Evolutionary conservation across 176 grass and related monocot genomes (phyloP).

Genomic region (Tillandsia fasciculata): DNA sequence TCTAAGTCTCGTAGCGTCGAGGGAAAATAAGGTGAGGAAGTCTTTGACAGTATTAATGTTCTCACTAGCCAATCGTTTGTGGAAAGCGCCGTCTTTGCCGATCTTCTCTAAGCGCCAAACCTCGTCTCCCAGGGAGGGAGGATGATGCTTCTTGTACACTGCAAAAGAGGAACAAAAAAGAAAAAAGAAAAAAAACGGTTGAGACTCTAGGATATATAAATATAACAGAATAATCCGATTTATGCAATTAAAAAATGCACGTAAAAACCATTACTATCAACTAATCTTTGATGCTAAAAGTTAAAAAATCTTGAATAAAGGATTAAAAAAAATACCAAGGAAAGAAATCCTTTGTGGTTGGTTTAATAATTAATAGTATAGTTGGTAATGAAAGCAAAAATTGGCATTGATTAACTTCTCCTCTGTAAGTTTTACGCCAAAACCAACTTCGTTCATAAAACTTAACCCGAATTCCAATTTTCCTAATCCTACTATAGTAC

Average conservation of each 20-base stretch:
- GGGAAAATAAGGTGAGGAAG: conserved; percentile 57
- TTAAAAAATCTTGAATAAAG: no score
- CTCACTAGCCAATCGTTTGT: conserved; percentile 71
- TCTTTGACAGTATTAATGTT: conserved; percentile 75
- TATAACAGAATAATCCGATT: background rate
- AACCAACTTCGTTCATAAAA: no score
- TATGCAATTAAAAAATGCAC: background rate
- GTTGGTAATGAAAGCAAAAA: no score
- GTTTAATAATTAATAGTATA: no score
- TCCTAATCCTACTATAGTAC: no score
- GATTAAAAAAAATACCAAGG: no score
- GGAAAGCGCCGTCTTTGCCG: conserved; percentile 92
- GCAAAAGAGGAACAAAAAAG: conserved; percentile 12
- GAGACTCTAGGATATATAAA: background rate
- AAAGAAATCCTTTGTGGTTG: no score
- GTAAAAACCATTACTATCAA: background rate
- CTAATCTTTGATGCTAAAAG: background rate
- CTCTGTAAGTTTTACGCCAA: no score
- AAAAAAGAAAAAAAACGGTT: background rate
- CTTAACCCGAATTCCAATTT: no score
- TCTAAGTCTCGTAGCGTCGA: conserved; percentile 55
- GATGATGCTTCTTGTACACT: conserved; percentile 99
- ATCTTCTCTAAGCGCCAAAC: conserved; percentile 98
- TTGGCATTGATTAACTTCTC: no score
- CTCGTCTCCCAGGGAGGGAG: conserved; percentile 74